Evolutionary conservation across 2,329 filamentous ascomycete species (phyloP), one percentile per base, ranked within the genome.

Genomic region (Xylaria sp.): DNA sequence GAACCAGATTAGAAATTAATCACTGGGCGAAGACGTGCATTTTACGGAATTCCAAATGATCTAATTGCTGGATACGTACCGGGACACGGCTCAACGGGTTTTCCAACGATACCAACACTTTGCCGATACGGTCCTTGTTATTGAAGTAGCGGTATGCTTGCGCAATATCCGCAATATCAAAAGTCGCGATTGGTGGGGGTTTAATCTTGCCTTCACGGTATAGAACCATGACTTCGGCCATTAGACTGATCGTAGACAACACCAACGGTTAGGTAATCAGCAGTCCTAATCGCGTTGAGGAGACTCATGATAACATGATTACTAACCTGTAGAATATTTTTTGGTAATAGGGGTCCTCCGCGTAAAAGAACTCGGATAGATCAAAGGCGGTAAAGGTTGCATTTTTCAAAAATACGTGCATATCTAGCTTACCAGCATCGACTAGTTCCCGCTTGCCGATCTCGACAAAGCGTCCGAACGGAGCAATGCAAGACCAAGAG

Each of bases 401-500:
- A 44, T 79, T 83, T 1, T 77, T 71, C 7, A 77, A 74, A 55
- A 85, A 84, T 1, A 74, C 72, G 2, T 75, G 65, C 75, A 84
- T 81, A 6, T 81, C 76, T 2, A 82, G 71, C 11, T 71, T 72
- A 0, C 76, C 77, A n/a, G 79, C 80, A 22, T 78, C 75, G 0
- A 72, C 29, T 1, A 81, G 71, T 42, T 82, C 79, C 2, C 73
- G 72, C 54, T 80, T 80, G 1, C 80, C 79, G 22, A 83, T 74
- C 66, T 83, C 81, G 1, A 83, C 69, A 49, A 83, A 81, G 0
- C 78, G 72, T 5, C 81, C 81, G 58, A 80, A 81, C 0, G 73
- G 70, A 1, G 80, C 77, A 11, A 83, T 50, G 61, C 77, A 79
- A 5, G 75, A 56, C 78, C 77, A 81, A 0, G 77, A 68, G 0